phyloP scores from a whole-genome alignment of 495 filamentous ascomycete species.

The Lindgomyces ingoldianus region DNA sequence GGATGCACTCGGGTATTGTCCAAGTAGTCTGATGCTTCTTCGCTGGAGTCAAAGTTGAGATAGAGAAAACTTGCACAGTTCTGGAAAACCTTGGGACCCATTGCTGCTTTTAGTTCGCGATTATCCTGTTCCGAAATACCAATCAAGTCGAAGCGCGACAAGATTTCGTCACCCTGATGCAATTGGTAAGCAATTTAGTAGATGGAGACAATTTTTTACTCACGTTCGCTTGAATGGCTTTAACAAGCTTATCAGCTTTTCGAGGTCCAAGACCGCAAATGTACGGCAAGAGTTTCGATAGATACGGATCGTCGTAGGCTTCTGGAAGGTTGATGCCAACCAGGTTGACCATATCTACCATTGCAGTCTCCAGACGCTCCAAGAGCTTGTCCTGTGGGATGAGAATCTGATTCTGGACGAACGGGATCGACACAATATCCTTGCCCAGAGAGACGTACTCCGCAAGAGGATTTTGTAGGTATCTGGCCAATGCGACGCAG shows the following conservation, averaged over 20 bases:
- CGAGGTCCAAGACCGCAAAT: conserved; percentile 90
- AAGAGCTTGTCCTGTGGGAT: conserved; percentile 81
- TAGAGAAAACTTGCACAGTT: conserved; percentile 95
- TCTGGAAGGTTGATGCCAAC: conserved; percentile 94
- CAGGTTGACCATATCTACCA: conserved; percentile 98
- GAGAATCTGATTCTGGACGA: conserved; percentile 86
- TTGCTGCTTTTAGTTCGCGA: conserved; percentile 59
- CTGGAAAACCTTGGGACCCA: conserved; percentile 88
- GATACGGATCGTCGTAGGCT: conserved; percentile 73
- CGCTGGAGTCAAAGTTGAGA: conserved; percentile 79
- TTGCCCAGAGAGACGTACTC: conserved; percentile 91
- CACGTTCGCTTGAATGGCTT: conserved; percentile 78
- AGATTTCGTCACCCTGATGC: conserved; percentile 64
- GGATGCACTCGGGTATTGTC: conserved; percentile 97
- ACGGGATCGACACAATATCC: conserved; percentile 80
- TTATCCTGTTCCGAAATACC: conserved; percentile 74
- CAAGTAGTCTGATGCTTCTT: conserved; percentile 80
- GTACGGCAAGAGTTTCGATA: conserved; percentile 85
- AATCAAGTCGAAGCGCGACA: conserved; percentile 78
- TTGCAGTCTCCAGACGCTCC: conserved; percentile 83
- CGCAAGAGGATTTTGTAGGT: conserved; percentile 90
- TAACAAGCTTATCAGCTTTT: conserved; percentile 83
- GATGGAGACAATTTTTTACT: background rate
- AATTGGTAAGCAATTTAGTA: background rate
- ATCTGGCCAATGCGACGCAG: conserved; percentile 83